A percentile compares a stretch with the other conserved stretches of the same genome.
Conservation (phyloP, 805 yeast genomes). For the Metschnikowia noctiluminum region DNA sequence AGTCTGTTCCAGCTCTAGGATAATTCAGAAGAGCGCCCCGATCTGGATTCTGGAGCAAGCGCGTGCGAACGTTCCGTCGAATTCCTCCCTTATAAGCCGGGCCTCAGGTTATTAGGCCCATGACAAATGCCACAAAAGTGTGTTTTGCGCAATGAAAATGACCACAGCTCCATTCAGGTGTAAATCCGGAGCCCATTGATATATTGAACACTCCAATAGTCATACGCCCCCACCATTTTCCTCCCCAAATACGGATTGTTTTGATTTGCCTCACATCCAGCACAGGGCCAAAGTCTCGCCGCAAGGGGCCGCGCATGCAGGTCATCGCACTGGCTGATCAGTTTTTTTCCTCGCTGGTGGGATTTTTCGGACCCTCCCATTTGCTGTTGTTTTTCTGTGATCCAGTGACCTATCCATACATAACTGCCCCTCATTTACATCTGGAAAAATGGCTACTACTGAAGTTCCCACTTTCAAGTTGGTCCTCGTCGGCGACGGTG, state of each 20-base stretch:
- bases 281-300: not conserved
- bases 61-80: conserved; percentile 1
- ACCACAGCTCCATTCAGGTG: too few relatives aligned
- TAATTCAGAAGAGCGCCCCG: too few relatives aligned
- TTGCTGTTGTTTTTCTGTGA: conserved; percentile 10
- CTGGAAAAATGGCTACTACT: conserved; percentile 48
- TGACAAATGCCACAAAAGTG: too few relatives aligned
- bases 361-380: conserved; percentile 2
- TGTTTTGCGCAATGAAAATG: too few relatives aligned
- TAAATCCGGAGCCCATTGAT: too few relatives aligned
- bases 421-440: not conserved
- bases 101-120: not conserved
- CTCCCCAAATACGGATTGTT: not conserved
- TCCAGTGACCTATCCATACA: conserved; percentile 5
- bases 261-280: not conserved
- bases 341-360: conserved; percentile 10
- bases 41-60: not conserved
- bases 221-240: not conserved
- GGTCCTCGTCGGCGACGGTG: conserved; percentile 99
- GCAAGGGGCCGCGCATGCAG: conserved; percentile 9
- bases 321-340: conserved; percentile 14
- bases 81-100: not conserved
- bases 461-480: conserved; percentile 96
- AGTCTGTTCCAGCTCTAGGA: too few relatives aligned
- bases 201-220: not conserved